Base-by-base conservation (phyloP, 2,329 filamentous ascomycete species). In the Alternaria conjuncta region DNA sequence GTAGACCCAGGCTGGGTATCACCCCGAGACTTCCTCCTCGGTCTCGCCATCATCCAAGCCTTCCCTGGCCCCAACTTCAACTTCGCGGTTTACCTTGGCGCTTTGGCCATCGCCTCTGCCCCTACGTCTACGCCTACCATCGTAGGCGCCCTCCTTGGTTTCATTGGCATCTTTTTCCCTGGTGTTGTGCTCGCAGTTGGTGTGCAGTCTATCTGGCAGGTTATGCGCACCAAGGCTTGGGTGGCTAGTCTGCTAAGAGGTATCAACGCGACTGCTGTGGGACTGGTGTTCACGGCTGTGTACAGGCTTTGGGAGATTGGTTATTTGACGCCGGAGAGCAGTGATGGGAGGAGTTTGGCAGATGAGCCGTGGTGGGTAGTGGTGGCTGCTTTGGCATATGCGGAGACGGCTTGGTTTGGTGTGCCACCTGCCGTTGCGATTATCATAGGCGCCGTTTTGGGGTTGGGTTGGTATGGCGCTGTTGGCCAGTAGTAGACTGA, bases 1-100 rank as follows among this genome's bases (percentile, higher is more conserved):
- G 91, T 92, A 0, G 83, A 85, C 0, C 88, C 90, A 23, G 88
- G 88, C 7, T 93, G 90, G 90, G 90, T 93, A 0, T 87, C 85
- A 0, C 83, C 89, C 0, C 85, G 91, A 5, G 89, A 93, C 73
- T 93, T 93, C 73, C 82, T 93, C 0, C 87, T 93, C 53, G 91
- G 90, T 0, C 85, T 93, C 0, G 91, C 90, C 8, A 84, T 93
- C 57, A 89, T 88, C 18, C 90, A 93, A 76, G 86, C 89, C 0
- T 90, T 93, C 61, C 90, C 91, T 0, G 88, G 88, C 0, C 88
- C 88, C 0, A 87, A 87, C 66, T 86, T 87, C 78, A 87, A 87
- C 71, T 89, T 83, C 47, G 76, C 75, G 1, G 81, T 83, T 13
- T 83, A 80, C 55, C 75, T 83, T 4, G 81, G 81, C 12, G 73